Evolutionary conservation across 495 filamentous ascomycete genomes (phyloP).

Genomic region (Hypomontagnella monticulosa): DNA sequence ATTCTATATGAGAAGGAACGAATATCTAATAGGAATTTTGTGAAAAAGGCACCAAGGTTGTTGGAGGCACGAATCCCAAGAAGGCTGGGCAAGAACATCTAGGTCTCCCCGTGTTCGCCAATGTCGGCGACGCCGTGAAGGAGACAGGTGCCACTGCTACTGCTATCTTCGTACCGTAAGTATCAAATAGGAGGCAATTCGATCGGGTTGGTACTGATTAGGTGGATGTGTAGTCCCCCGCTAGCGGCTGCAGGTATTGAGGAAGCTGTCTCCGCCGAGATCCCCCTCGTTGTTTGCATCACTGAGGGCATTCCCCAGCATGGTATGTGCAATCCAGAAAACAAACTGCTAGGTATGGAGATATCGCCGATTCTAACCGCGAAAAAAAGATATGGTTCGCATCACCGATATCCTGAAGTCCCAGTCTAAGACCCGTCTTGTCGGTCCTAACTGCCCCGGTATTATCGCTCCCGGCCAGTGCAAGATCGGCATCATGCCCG

Average conservation of each 20-base stretch:
- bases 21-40: constrained; percentile 51
- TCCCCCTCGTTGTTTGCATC: constrained; percentile 94
- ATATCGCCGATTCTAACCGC: background rate
- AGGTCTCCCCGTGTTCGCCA: constrained; percentile 91
- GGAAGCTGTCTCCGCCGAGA: constrained; percentile 92
- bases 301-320: constrained; percentile 99
- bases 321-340: constrained; percentile 62
- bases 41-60: constrained; percentile 86
- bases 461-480: constrained; percentile 98
- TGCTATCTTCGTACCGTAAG: constrained; percentile 97
- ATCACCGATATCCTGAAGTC: constrained; percentile 98
- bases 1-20: background rate
- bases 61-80: constrained; percentile 98
- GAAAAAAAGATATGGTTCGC: constrained; percentile 89
- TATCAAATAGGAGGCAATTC: background rate
- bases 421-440: constrained; percentile 93
- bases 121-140: constrained; percentile 88
- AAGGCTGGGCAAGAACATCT: constrained; percentile 93
- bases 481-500: constrained; percentile 99
- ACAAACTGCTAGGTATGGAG: background rate
- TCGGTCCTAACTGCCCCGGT: constrained; percentile 98
- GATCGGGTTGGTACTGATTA: constrained; percentile 4
- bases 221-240: constrained; percentile 69
- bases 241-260: constrained; percentile 94
- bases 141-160: constrained; percentile 89